Conservation (phyloP, 2,329 filamentous ascomycete species). For the Aspergillus fischeri region DNA sequence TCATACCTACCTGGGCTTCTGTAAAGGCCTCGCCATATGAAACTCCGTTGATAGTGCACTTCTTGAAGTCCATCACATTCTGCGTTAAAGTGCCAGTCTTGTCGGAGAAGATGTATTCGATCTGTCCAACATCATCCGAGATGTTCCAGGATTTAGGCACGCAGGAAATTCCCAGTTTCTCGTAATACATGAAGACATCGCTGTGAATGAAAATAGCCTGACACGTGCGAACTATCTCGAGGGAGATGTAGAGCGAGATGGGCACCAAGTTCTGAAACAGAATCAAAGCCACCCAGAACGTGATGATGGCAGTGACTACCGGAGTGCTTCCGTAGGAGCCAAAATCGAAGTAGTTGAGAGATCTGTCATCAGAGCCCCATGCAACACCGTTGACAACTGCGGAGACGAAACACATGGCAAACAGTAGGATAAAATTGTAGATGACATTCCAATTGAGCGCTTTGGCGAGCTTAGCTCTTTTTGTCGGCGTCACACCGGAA, state of each 20-base stretch:
- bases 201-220: constrained; percentile 98
- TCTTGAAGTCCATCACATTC: constrained; percentile 99
- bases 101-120: constrained; percentile 98
- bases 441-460: constrained; percentile 97
- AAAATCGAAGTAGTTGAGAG: constrained; percentile 77
- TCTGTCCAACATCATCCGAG: constrained; percentile 94
- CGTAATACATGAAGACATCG: constrained; percentile 96
- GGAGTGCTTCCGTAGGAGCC: constrained; percentile 74
- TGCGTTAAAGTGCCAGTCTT: constrained; percentile 88
- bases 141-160: constrained; percentile 99
- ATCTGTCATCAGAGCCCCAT: constrained; percentile 72
- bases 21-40: constrained; percentile 97
- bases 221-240: constrained; percentile 89
- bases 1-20: constrained; percentile 93
- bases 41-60: constrained; percentile 92
- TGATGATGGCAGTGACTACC: constrained; percentile 83
- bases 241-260: constrained; percentile 93
- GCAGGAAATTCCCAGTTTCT: constrained; percentile 86
- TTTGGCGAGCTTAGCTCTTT: constrained; percentile 83
- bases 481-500: constrained; percentile 88
- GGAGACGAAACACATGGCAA: constrained; percentile 81
- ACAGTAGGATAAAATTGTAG: constrained; percentile 89
- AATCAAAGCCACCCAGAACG: constrained; percentile 92
- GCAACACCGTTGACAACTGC: constrained; percentile 79
- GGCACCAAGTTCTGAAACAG: constrained; percentile 98